Evolutionary conservation across 768 basidiomycete genomes (phyloP), one percentile per base, ranked within the genome.

Genomic region (Tricholoma furcatifolium): DNA sequence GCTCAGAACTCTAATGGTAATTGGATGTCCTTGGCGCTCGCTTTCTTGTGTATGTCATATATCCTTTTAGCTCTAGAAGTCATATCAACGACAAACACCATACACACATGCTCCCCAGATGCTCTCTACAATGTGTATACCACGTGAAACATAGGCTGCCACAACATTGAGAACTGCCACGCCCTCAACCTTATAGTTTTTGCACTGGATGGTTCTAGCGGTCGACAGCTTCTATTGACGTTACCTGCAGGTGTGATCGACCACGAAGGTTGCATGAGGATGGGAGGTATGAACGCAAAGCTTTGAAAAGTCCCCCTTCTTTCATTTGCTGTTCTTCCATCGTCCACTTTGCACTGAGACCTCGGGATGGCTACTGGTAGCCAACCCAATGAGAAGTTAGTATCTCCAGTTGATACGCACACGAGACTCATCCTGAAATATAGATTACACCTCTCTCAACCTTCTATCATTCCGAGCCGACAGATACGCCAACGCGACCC

Each of bases 261-360:
- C 48, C 57, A 59, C 51, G 60, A 57, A 34, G 40, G 20, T 24
- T 50, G 40, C 55, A 30, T 36, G 53, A 61, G 60, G 53, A 61
- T 57, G 57, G 35, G 55, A 35, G 27, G 43, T 31, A 24, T 46
- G 47, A 44, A 43, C 44, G 21, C 41, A 43, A 20, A 15, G 18
- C 9, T 18, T 10, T 41, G 18, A 2, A n/a, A 41, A 14, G 8
- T 17, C 18, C 4, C 9, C 4, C 14, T 41, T 20, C n/a, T 18
- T 18, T 18, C 40, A 41, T 9, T 27, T 27, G 27, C 27, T 27
- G 27, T 27, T 27, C 3, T 27, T 27, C 27, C 27, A 4, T 38
- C 36, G 36, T 11, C 12, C 10, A 3, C 36, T 4, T 11, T 38
- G 36, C 10, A 4, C 18, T 11, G 4, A 38, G 36, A 38, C 3